Evolutionary conservation across 2,329 filamentous ascomycete species (phyloP), one percentile per base, ranked within the genome.

Genomic region (Aaosphaeria pasadenensis): DNA sequence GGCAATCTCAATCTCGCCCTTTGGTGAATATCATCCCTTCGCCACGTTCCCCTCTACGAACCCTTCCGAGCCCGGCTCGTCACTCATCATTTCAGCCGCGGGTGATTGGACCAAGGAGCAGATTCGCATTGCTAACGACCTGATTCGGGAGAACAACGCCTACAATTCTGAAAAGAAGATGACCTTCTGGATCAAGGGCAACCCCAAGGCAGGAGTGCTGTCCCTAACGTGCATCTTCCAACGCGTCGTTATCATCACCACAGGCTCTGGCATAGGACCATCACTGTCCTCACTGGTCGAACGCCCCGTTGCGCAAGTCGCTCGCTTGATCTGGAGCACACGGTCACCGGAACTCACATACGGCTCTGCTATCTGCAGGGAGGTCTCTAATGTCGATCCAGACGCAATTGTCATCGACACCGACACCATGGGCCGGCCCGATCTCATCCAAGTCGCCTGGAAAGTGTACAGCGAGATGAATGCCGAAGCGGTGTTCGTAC

Each of bases 401-500:
- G 70, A 81, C 24, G 86, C 87, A 1, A 64, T 88, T 13, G 80
- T 91, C 46, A 78, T 88, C 63, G 85, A 91, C 63, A 89, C 86
- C 2, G 76, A 77, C 47, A 63, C 69, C 33, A 73, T 74, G 31
- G 85, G 84, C 0, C 75, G 85, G 5, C 78, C 83, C 3, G 80
- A 89, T 62, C 78, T 88, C 63, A 59, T 85, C 30, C 74, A 74
- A 9, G 72, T 82, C 41, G 75, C 78, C 36, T 84, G 80, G 57
- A 69, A 73, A 6, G 71, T 85, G 44, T 73, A 71, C 43, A 59
- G 58, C 43, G 67, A 77, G 31, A 73, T 73, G 29, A 55, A 70
- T 0, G 77, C 79, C 1, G 86, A 90, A 74, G 87, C 86, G 2
- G 85, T 89, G 35, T 84, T 89, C 60, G 79, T 89, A 50, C 85